phyloP scores from a whole-genome alignment of 2,329 filamentous ascomycete species.

The Penicillium sp. region DNA sequence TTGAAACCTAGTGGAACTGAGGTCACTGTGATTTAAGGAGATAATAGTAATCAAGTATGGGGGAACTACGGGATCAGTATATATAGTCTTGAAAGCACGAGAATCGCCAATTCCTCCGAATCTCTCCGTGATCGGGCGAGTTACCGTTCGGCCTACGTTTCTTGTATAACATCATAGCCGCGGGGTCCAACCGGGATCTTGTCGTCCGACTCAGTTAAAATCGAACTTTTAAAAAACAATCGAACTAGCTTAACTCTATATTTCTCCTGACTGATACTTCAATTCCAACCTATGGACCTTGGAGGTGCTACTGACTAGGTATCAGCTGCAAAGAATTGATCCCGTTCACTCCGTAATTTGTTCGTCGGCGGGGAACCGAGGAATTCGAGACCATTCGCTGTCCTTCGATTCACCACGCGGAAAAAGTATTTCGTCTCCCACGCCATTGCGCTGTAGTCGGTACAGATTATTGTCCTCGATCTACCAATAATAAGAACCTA shows the following conservation, averaged over 20 bases:
- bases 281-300: neutral
- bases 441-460: neutral
- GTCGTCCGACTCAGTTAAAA: too few relatives aligned
- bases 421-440: neutral
- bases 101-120: slow-evolving; percentile 5
- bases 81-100: neutral
- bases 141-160: slow-evolving; percentile 1
- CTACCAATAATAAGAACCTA: neutral
- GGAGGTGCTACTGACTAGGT: neutral
- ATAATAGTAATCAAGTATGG: neutral
- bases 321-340: slow-evolving; percentile 2
- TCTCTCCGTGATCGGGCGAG: slow-evolving; percentile 13
- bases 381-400: slow-evolving; percentile 19
- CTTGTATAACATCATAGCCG: slow-evolving; percentile 1
- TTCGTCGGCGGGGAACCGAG: slow-evolving; percentile 27
- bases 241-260: too few relatives aligned
- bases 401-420: neutral
- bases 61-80: neutral
- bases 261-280: neutral
- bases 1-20: slow-evolving; percentile 22
- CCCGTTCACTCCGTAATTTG: slow-evolving; percentile 20
- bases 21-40: slow-evolving; percentile 38
- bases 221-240: too few relatives aligned
- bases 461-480: neutral
- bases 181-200: neutral